phyloP scores from a whole-genome alignment of 2,329 filamentous ascomycete genomes.

The Venturia asperata region DNA sequence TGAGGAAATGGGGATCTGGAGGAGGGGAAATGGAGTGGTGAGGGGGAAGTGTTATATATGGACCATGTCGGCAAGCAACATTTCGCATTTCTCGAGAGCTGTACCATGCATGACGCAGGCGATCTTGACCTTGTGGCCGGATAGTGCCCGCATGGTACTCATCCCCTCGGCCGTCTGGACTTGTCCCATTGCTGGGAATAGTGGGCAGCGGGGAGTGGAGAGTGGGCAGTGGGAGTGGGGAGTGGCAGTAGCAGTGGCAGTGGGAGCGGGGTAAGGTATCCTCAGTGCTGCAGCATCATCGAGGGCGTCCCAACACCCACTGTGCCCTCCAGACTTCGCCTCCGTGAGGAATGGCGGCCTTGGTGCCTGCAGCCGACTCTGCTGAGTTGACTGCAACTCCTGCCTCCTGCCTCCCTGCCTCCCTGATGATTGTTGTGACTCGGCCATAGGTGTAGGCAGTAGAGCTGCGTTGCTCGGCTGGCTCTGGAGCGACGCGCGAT shows the following conservation, averaged over 20 bases:
- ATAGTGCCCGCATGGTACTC: not conserved
- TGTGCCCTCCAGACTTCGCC: not conserved
- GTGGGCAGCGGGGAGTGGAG: not conserved
- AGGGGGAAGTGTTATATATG: not conserved
- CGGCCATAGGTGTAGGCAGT: too few species aligned
- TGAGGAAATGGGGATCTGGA: not conserved
- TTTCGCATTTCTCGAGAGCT: not conserved
- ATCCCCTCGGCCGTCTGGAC: conserved; percentile 4
- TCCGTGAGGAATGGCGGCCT: not conserved
- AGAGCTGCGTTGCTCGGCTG: not conserved
- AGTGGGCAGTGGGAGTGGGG: too few species aligned
- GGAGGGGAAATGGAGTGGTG: not conserved
- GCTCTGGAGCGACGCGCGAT: not conserved
- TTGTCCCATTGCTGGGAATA: not conserved
- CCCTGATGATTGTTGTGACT: not conserved
- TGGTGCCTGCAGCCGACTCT: conserved; percentile 6
- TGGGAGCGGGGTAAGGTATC: too few species aligned
- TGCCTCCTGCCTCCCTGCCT: not conserved
- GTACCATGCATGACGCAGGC: not conserved
- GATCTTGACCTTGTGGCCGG: not conserved
- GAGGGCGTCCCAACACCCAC: not conserved
- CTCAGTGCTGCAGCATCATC: not conserved
- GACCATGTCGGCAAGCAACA: not conserved
- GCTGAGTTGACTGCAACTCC: not conserved
- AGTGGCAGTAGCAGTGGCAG: too few species aligned